Percentiles rank a stretch among this genome's conserved stretches.
Conservation (phyloP, 2,329 filamentous ascomycete species). For the Alternaria tenuissima region DNA sequence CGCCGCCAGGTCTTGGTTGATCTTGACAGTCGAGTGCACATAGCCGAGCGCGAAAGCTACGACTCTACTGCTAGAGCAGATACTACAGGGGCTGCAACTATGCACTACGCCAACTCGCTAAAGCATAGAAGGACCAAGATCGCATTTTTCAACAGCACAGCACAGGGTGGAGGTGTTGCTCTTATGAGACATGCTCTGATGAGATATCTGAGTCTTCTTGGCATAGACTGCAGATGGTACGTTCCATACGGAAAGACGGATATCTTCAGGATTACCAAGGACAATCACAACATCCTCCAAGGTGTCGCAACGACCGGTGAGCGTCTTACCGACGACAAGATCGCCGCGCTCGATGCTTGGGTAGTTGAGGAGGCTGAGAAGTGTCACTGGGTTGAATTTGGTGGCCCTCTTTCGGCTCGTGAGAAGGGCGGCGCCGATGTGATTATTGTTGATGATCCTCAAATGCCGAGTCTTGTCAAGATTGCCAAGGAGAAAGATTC, state of each 20-base stretch:
- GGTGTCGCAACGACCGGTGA: conserved; percentile 71
- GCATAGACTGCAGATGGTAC: conserved; percentile 76
- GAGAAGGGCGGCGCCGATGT: conserved; percentile 78
- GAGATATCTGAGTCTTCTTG: conserved; percentile 71
- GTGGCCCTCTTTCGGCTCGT: conserved; percentile 71
- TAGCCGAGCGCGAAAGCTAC: conserved; percentile 67
- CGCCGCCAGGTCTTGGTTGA: conserved; percentile 60
- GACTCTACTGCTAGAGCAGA: conserved; percentile 64
- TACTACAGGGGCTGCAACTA: conserved; percentile 71
- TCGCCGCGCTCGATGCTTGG: conserved; percentile 73
- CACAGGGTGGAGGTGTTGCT: conserved; percentile 83
- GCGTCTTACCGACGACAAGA: conserved; percentile 69
- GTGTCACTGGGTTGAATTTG: conserved; percentile 72
- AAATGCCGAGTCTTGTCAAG: conserved; percentile 82
- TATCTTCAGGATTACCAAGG: conserved; percentile 85
- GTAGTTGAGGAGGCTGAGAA: conserved; percentile 75
- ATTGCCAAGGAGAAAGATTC: conserved; percentile 76
- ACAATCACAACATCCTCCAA: conserved; percentile 87
- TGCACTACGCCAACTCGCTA: conserved; percentile 69
- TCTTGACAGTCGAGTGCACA: conserved; percentile 67
- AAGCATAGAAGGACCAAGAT: conserved; percentile 71
- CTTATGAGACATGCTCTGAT: conserved; percentile 83
- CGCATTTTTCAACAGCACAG: conserved; percentile 80
- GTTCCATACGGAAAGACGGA: conserved; percentile 80
- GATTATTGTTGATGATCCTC: conserved; percentile 81